Percentiles rank a stretch among this genome's conserved stretches.
Evolutionary conservation across 2,329 filamentous ascomycete genomes (phyloP).

Genomic region (Hawksworthiomyces lignivorus): DNA sequence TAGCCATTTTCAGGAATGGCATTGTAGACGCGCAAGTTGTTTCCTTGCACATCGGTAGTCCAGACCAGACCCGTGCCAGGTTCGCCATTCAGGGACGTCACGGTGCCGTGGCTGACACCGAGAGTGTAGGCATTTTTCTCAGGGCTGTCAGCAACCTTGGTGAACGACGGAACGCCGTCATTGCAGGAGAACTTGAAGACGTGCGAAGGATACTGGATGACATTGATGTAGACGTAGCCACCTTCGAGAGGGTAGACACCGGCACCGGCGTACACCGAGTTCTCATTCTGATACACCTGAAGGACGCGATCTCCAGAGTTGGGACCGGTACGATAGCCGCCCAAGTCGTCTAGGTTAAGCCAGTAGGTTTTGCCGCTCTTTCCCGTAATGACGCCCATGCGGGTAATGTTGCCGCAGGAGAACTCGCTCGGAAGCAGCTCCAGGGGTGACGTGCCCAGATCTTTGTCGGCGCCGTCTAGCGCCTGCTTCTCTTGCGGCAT

Average conservation of each 20-base stretch:
- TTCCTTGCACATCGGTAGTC: constrained; percentile 47
- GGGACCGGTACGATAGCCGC: constrained; percentile 38
- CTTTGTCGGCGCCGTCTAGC: constrained; percentile 41
- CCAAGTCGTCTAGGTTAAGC: constrained; percentile 39
- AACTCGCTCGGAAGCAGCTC: constrained; percentile 35
- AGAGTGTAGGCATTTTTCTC: constrained; percentile 44
- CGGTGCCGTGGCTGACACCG: constrained; percentile 49
- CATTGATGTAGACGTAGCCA: constrained; percentile 41
- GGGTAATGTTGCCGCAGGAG: constrained; percentile 33
- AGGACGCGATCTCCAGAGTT: constrained; percentile 35
- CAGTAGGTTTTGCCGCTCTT: constrained; percentile 44
- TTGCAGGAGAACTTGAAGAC: constrained; percentile 52
- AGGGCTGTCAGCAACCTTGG: constrained; percentile 42
- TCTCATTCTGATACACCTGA: constrained; percentile 36
- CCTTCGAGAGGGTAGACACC: constrained; percentile 38
- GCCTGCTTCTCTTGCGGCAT: constrained; percentile 42
- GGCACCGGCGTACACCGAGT: constrained; percentile 40
- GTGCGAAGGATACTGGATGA: constrained; percentile 46
- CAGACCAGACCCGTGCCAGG: constrained; percentile 49
- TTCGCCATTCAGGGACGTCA: constrained; percentile 45
- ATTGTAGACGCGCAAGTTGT: constrained; percentile 76
- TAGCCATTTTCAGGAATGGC: constrained; percentile 50
- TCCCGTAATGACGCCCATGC: constrained; percentile 41
- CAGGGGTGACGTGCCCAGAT: constrained; percentile 38
- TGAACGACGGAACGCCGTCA: constrained; percentile 43